These are phyloP conservation scores for Wickerhamiella cacticola DNA, from an alignment of 805 yeast genomes.

Conservation along the genomic window DNA sequence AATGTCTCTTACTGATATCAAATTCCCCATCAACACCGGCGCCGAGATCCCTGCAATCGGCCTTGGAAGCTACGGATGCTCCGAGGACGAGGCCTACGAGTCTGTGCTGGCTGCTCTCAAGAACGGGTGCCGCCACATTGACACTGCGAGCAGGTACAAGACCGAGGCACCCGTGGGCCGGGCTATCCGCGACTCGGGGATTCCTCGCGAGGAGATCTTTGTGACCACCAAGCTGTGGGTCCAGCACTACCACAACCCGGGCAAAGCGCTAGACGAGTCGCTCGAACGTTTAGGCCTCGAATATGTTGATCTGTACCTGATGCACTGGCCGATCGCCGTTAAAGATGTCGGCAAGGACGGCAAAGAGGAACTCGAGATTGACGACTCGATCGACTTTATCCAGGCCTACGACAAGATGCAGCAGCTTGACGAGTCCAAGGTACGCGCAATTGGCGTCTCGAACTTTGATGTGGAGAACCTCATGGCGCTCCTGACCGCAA, in stretches of 20 bases:
- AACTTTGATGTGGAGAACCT: slow-evolving; percentile 50
- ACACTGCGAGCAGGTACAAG: slow-evolving; percentile 58
- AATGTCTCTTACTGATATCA: no score
- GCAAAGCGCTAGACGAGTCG: slow-evolving; percentile 39
- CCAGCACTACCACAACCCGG: slow-evolving; percentile 31
- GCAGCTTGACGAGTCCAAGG: slow-evolving; percentile 39
- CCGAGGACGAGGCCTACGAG: slow-evolving; percentile 33
- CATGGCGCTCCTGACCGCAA: slow-evolving; percentile 35
- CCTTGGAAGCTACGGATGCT: slow-evolving; percentile 51
- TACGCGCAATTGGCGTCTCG: slow-evolving; percentile 64
- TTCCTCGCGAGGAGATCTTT: slow-evolving; percentile 41
- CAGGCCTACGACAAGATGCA: slow-evolving; percentile 58
- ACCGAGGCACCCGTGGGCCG: slow-evolving; percentile 59
- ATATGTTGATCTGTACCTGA: slow-evolving; percentile 52
- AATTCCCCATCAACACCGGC: slow-evolving; percentile 56
- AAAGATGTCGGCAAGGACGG: no score
- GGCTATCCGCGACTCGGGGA: slow-evolving; percentile 33
- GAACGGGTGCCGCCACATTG: slow-evolving; percentile 60
- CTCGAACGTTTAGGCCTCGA: slow-evolving; percentile 42
- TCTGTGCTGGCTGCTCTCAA: slow-evolving; percentile 51
- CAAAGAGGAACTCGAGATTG: no score
- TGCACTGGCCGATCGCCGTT: slow-evolving; percentile 51
- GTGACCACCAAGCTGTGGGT: slow-evolving; percentile 56
- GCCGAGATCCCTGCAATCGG: slow-evolving; percentile 53
- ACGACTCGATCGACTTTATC: slow-evolving; percentile 27